Conservation (phyloP, 1,284 basidiomycete species). For the Dichomitus squalens region DNA sequence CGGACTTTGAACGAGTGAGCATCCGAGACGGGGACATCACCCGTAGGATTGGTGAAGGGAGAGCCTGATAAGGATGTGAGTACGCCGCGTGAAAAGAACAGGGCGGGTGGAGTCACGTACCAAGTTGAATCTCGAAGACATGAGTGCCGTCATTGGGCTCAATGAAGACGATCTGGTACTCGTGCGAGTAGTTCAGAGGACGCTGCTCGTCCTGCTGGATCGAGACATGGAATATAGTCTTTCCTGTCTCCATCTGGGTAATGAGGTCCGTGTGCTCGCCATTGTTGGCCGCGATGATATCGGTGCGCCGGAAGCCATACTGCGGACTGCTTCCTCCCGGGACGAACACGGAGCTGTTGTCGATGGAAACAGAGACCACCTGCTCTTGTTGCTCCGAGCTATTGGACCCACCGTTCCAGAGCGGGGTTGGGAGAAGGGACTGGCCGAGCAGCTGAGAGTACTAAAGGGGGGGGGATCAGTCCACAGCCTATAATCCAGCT, state of each 20-base stretch:
- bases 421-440: constrained; percentile 44
- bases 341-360: constrained; percentile 60
- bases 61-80: constrained; percentile 40
- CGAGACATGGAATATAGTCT: constrained; percentile 58
- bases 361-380: constrained; percentile 51
- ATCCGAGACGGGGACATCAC: constrained; percentile 38
- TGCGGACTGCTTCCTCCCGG: constrained; percentile 52
- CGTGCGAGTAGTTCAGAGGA: constrained; percentile 55
- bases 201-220: constrained; percentile 45
- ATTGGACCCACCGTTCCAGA: constrained; percentile 42
- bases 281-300: constrained; percentile 50
- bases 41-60: constrained; percentile 55
- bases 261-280: constrained; percentile 44
- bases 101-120: constrained; percentile 31
- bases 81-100: neutral
- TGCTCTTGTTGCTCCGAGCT: constrained; percentile 43
- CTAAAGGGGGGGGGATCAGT: constrained; percentile 36
- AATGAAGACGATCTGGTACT: constrained; percentile 66
- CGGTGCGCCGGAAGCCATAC: constrained; percentile 59
- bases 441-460: constrained; percentile 49
- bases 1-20: constrained; percentile 53
- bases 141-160: constrained; percentile 59
- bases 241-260: constrained; percentile 43
- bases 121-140: constrained; percentile 58
- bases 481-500: too few relatives aligned